Percentiles rank a stretch among this genome's conserved stretches.
Conservation (phyloP, 768 basidiomycete species). For the Chalciporus pseudorubinellus region DNA sequence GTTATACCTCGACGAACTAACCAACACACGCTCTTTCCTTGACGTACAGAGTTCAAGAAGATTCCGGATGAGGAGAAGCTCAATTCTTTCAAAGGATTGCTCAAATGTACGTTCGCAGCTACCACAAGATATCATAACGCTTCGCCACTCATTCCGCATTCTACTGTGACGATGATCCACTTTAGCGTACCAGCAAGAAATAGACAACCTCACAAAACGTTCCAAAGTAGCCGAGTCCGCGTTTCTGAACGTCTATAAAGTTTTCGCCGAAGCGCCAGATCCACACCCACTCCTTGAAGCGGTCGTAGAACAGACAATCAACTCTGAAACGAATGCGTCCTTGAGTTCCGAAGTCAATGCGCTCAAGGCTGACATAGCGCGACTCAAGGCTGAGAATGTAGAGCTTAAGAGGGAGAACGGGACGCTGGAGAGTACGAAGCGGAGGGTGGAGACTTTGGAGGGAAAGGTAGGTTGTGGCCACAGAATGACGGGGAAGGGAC, state of each 20-base stretch:
- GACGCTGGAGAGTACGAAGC: slow-evolving; percentile 64
- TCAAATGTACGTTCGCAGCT: slow-evolving; percentile 61
- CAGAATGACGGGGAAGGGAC: background rate
- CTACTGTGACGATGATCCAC: background rate
- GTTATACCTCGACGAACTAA: background rate
- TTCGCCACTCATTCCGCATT: too few species aligned
- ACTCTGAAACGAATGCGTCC: slow-evolving; percentile 40
- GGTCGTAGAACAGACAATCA: slow-evolving; percentile 94
- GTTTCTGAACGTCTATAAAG: slow-evolving; percentile 95
- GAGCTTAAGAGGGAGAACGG: slow-evolving; percentile 75
- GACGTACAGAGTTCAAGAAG: slow-evolving; percentile 85
- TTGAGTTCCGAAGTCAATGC: slow-evolving; percentile 66
- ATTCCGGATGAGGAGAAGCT: slow-evolving; percentile 88
- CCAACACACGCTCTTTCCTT: background rate
- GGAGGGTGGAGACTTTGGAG: slow-evolving; percentile 78
- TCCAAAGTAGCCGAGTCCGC: slow-evolving; percentile 92
- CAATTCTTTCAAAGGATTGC: slow-evolving; percentile 81
- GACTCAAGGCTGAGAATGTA: slow-evolving; percentile 77
- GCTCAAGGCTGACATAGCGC: slow-evolving; percentile 69
- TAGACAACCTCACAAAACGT: slow-evolving; percentile 91
- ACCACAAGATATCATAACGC: background rate
- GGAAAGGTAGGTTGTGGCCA: slow-evolving; percentile 55
- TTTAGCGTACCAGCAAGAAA: slow-evolving; percentile 96
- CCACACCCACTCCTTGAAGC: slow-evolving; percentile 95
- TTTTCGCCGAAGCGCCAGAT: slow-evolving; percentile 94